A percentile compares a stretch with the other conserved stretches of the same genome.
These are phyloP conservation scores for Quercus dentata DNA, from an alignment of 306 rosid genomes.

Conservation along the genomic window DNA sequence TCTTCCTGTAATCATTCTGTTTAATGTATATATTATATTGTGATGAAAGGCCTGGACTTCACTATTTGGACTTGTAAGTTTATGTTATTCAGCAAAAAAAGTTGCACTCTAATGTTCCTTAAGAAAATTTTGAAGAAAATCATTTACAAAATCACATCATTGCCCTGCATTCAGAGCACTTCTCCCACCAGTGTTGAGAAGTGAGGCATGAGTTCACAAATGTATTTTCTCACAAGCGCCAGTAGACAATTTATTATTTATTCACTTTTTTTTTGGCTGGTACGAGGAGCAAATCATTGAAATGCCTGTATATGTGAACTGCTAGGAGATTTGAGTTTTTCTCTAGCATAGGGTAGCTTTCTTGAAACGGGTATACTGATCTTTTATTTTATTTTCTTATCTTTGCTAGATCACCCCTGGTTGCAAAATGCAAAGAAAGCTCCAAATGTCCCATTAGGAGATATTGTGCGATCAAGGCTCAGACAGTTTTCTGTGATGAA, in stretches of 20 bases:
- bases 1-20: neutral
- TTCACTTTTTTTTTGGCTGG: neutral
- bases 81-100: neutral
- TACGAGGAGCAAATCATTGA: neutral
- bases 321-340: conserved; percentile 7
- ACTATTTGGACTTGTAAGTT: neutral
- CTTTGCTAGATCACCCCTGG: conserved; percentile 86
- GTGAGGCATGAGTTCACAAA: neutral
- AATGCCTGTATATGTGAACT: neutral
- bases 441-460: conserved; percentile 92
- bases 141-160: neutral
- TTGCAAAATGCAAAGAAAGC: conserved; percentile 94
- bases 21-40: neutral
- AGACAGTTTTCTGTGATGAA: conserved; percentile 97
- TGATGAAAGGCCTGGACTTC: conserved; percentile 3
- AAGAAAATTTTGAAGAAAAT: neutral
- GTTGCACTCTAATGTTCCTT: too few species aligned
- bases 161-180: neutral
- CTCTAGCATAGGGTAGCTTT: neutral
- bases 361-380: neutral
- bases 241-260: neutral
- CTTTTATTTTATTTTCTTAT: conserved; percentile 12
- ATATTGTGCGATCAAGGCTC: conserved; percentile 93
- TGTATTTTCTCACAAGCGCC: neutral
- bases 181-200: neutral